A percentile compares a stretch with the other conserved stretches of the same genome.
phyloP scores from a whole-genome alignment of 768 basidiomycete genomes.

The Sutorius australiensis region DNA sequence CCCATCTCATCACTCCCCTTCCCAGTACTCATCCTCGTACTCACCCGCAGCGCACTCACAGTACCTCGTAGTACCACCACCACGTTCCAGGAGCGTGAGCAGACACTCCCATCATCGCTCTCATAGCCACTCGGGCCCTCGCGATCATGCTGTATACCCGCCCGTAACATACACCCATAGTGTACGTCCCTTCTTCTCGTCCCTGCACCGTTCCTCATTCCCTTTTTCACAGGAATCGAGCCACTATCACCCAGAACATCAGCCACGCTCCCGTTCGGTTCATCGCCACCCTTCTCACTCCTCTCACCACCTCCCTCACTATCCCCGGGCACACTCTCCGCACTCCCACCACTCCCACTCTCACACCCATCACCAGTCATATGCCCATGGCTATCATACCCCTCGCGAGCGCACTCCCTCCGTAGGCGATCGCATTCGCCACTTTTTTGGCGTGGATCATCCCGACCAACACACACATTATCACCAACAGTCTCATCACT shows the following conservation, averaged over 20 bases:
- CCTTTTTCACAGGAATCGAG: slow-evolving; percentile 13
- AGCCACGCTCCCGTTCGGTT: slow-evolving; percentile 7
- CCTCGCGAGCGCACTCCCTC: slow-evolving; percentile 20
- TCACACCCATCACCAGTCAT: slow-evolving; percentile 5
- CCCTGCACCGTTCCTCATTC: neutral
- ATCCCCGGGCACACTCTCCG: slow-evolving; percentile 7
- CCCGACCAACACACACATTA: slow-evolving; percentile 1
- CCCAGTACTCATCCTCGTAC: neutral
- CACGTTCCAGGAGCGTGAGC: slow-evolving; percentile 14
- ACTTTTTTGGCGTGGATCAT: slow-evolving; percentile 34
- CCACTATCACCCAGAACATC: slow-evolving; percentile 17
- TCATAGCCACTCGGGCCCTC: slow-evolving; percentile 3
- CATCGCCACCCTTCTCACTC: slow-evolving; percentile 20
- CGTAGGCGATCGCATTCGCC: slow-evolving; percentile 37
- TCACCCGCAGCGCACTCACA: neutral
- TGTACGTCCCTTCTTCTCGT: slow-evolving; percentile 9
- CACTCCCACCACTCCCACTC: slow-evolving; percentile 9
- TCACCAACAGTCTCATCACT: neutral
- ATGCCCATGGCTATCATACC: slow-evolving; percentile 14
- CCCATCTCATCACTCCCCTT: slow-evolving; percentile 10
- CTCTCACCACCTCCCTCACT: slow-evolving; percentile 13
- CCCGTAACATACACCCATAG: slow-evolving; percentile 7
- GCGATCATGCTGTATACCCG: neutral
- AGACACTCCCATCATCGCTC: slow-evolving; percentile 14
- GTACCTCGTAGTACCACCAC: slow-evolving; percentile 7